Conservation (phyloP, 2,329 filamentous ascomycete species). For the Penicillium sp. region DNA sequence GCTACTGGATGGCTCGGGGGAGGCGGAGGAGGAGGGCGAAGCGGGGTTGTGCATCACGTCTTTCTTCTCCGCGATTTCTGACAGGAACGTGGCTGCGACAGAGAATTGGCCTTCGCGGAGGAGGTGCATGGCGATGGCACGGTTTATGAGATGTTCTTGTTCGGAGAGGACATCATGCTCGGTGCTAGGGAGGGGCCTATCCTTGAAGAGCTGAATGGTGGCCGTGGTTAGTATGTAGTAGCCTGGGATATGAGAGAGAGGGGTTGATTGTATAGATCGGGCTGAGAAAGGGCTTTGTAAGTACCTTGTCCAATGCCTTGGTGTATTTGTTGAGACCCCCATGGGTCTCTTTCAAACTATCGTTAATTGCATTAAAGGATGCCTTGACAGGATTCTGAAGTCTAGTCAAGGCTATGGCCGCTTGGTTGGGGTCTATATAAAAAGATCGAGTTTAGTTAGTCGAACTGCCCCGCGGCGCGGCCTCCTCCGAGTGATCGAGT, state of each 20-base stretch:
- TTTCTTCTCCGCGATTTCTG: constrained; percentile 66
- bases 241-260: background rate
- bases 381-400: constrained; percentile 85
- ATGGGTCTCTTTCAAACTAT: constrained; percentile 81
- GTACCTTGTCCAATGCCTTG: constrained; percentile 81
- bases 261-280: background rate
- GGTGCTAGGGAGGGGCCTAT: constrained; percentile 72
- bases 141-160: constrained; percentile 80
- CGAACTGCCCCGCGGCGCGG: background rate
- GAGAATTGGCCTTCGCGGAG: constrained; percentile 91
- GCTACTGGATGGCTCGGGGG: constrained; percentile 47
- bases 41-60: constrained; percentile 41
- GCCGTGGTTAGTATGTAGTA: background rate
- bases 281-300: constrained; percentile 17
- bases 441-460: constrained; percentile 14
- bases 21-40: constrained; percentile 32
- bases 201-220: constrained; percentile 66
- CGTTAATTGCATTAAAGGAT: constrained; percentile 78
- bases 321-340: constrained; percentile 82
- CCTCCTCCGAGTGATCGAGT: background rate
- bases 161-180: constrained; percentile 81
- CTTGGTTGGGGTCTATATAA: constrained; percentile 68
- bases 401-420: constrained; percentile 77
- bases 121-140: constrained; percentile 95
- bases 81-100: constrained; percentile 83